Conservation (phyloP, 768 basidiomycete species). For the Lactarius sp. region DNA sequence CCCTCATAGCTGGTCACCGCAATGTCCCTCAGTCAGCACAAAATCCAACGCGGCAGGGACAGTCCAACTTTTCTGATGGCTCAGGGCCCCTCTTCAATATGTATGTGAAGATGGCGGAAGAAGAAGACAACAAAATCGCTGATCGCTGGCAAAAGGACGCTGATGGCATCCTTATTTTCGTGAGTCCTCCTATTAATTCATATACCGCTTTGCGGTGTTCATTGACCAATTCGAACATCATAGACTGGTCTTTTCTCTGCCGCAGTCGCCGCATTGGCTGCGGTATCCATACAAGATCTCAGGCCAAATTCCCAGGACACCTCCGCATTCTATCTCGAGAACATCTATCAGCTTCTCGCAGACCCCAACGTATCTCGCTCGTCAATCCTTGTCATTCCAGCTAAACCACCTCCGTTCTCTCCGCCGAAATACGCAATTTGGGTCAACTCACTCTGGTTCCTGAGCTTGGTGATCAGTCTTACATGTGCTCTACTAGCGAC, state of each 20-base stretch:
- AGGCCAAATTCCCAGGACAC: background rate
- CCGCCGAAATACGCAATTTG: conserved; percentile 1
- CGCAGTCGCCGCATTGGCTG: background rate
- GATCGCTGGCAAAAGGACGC: background rate
- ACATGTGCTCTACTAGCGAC: background rate
- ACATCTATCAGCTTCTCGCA: background rate
- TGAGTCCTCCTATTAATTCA: background rate
- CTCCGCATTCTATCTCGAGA: background rate
- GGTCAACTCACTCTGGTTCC: conserved; percentile 1
- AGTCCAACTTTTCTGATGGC: background rate
- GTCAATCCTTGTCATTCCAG: background rate
- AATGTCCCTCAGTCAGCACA: background rate
- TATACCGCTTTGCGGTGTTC: no score
- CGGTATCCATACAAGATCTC: background rate
- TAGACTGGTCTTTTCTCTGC: conserved; percentile 7
- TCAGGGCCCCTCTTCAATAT: background rate
- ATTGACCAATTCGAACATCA: no score
- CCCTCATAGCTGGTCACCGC: background rate
- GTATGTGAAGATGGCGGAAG: conserved; percentile 22
- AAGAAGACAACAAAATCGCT: background rate
- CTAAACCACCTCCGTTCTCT: background rate
- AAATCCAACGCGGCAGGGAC: background rate
- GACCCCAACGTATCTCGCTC: background rate
- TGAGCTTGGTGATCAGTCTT: conserved; percentile 4
- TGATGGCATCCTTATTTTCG: background rate